phyloP scores from a whole-genome alignment of 805 yeast species.

The Barnettozyma pratensis region DNA sequence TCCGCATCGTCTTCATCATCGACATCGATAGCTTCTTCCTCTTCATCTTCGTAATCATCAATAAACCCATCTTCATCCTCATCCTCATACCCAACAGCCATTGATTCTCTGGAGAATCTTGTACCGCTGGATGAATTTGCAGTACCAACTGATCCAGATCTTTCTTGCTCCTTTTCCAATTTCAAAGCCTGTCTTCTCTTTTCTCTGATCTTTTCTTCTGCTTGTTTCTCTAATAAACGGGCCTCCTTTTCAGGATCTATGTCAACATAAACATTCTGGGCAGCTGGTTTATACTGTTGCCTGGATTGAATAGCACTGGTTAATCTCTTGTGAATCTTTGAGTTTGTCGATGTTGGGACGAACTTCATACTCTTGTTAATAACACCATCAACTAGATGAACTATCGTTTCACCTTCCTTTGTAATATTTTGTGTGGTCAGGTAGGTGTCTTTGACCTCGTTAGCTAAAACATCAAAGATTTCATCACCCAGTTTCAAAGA shows the following conservation, averaged over 20 bases:
- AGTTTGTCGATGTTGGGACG: slow-evolving; percentile 86
- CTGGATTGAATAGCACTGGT: slow-evolving; percentile 57
- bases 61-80: slow-evolving; percentile 29
- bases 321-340: slow-evolving; percentile 74
- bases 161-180: slow-evolving; percentile 51
- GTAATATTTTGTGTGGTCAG: slow-evolving; percentile 48
- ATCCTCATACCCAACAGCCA: slow-evolving; percentile 32
- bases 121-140: slow-evolving; percentile 15
- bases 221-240: slow-evolving; percentile 61
- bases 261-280: slow-evolving; percentile 35
- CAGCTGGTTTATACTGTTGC: slow-evolving; percentile 30
- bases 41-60: slow-evolving; percentile 52
- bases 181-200: slow-evolving; percentile 58
- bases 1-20: slow-evolving; percentile 38
- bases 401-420: background rate
- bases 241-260: slow-evolving; percentile 70
- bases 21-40: slow-evolving; percentile 35
- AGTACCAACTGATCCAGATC: slow-evolving; percentile 37
- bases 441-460: slow-evolving; percentile 64
- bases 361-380: slow-evolving; percentile 65
- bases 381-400: slow-evolving; percentile 43
- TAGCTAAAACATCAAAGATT: slow-evolving; percentile 69
- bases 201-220: slow-evolving; percentile 57
- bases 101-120: slow-evolving; percentile 20
- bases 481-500: slow-evolving; percentile 87